Conservation (phyloP, 495 filamentous ascomycete species). For the Poronia punctata region DNA sequence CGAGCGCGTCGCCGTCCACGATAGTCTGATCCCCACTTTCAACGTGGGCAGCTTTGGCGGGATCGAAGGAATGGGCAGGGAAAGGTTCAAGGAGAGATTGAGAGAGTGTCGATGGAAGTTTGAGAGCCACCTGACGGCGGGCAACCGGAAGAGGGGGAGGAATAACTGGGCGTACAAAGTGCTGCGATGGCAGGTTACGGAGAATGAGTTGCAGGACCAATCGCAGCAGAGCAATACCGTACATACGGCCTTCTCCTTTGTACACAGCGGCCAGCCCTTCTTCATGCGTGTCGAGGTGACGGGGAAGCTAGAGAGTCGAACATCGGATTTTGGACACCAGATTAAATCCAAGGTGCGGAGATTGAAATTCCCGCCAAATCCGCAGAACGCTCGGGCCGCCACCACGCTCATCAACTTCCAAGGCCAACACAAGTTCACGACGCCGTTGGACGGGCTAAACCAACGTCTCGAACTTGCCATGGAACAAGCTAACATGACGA, state of each 20-base stretch:
- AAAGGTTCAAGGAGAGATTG: not conserved
- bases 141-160: conserved; percentile 4
- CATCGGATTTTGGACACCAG: conserved; percentile 6
- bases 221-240: conserved; percentile 8
- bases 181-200: conserved; percentile 9
- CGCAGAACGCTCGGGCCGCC: not conserved
- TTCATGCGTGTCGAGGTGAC: conserved; percentile 16
- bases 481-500: conserved; percentile 16
- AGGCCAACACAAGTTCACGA: not conserved
- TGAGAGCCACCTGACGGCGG: conserved; percentile 3
- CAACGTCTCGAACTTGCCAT: conserved; percentile 13
- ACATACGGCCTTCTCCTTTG: conserved; percentile 17
- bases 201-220: conserved; percentile 9
- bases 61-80: conserved; percentile 4
- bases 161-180: conserved; percentile 11
- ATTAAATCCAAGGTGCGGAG: conserved; percentile 5
- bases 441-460: conserved; percentile 16
- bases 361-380: conserved; percentile 3
- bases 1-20: not conserved
- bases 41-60: conserved; percentile 5
- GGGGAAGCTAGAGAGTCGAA: conserved; percentile 10
- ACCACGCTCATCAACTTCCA: conserved; percentile 10
- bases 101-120: conserved; percentile 10
- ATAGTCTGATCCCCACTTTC: conserved; percentile 5
- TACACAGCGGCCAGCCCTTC: conserved; percentile 12